Evolutionary conservation across 208 protist species (phyloP).

Genomic region (Kentomonas sorsogonicus): DNA sequence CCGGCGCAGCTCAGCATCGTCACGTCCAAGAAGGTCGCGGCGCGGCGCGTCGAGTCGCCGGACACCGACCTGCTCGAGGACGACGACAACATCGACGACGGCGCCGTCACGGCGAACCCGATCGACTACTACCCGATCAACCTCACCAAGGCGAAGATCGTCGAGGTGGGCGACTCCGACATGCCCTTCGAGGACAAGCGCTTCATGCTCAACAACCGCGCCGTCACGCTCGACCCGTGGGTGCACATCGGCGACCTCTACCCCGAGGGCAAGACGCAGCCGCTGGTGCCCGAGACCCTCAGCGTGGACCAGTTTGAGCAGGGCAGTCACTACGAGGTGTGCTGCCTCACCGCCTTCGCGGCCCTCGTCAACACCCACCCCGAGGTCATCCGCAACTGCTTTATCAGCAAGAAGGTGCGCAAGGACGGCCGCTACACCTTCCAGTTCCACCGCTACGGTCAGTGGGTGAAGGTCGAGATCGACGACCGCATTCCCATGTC

Average conservation of each 20-base stretch:
- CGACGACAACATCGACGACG: constrained; percentile 64
- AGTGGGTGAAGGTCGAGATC: constrained; percentile 62
- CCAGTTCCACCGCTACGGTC: constrained; percentile 57
- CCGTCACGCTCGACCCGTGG: constrained; percentile 39
- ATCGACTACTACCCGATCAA: constrained; percentile 58
- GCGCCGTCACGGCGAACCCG: constrained; percentile 16
- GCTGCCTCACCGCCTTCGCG: constrained; percentile 35
- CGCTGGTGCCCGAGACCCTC: constrained; percentile 37
- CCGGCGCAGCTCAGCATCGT: constrained; percentile 46
- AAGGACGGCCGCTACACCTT: constrained; percentile 56
- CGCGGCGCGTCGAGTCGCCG: constrained; percentile 47
- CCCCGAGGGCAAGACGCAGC: constrained; percentile 44
- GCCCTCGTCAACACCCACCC: constrained; percentile 37
- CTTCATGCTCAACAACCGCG: constrained; percentile 42
- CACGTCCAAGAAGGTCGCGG: constrained; percentile 23
- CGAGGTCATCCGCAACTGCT: constrained; percentile 50
- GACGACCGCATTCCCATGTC: constrained; percentile 56
- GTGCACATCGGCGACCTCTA: constrained; percentile 60
- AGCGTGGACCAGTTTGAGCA: constrained; percentile 52
- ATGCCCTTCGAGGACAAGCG: constrained; percentile 41
- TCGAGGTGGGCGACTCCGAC: constrained; percentile 30
- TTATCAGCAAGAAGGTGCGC: constrained; percentile 44
- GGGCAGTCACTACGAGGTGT: constrained; percentile 33
- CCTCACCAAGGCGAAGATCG: constrained; percentile 15
- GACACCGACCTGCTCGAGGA: constrained; percentile 65